Base-by-base conservation (phyloP, 2,329 filamentous ascomycete species). In the Fusarium sp. region DNA sequence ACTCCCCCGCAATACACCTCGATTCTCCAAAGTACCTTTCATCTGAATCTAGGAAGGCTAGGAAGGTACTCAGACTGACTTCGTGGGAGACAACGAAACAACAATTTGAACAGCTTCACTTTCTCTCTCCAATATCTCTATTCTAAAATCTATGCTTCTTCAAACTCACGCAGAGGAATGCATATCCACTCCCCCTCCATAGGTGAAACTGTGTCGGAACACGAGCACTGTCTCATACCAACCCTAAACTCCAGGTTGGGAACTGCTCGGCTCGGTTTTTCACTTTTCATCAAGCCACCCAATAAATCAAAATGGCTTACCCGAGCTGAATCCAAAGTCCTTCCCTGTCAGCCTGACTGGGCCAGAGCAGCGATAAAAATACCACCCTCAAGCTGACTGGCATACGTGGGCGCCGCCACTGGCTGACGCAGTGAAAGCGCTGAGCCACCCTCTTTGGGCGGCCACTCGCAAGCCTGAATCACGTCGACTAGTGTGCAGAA, bases 341-440 rank as follows among this genome's bases (percentile, higher is more conserved):
- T 65, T 42, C 58, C 47, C n/a, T 33, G 31, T 42, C 58, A 68
- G 40, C 36, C 65, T 65, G 71, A 65, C 25, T 64, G 35, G 40
- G 31, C 57, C 16, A 52, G 50, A 57, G 31, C 45, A 22, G 38
- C 25, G 38, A 33, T 63, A 58, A 65, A 47, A 65, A 72, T 50
- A 42, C 35, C 61, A 68, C 60, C 61, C 59, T 50, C n/a, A 64
- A 59, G 62, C 60, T 66, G 63, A 70, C 69, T 65, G 58, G 63
- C 62, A 75, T 56, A 73, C 47, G 75, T 65, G 50, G 72, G 65
- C 54, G 68, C 66, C 77, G 69, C 75, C 77, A 76, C 77, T 60
- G 47, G 73, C 77, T 79, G 72, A 77, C 75, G 73, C 74, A 77
- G 70, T 57, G 60, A 62, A 54, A 70, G 63, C 29, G 72, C 77